phyloP scores from a whole-genome alignment of 2,329 filamentous ascomycete genomes.

The Exophiala spinifera region DNA sequence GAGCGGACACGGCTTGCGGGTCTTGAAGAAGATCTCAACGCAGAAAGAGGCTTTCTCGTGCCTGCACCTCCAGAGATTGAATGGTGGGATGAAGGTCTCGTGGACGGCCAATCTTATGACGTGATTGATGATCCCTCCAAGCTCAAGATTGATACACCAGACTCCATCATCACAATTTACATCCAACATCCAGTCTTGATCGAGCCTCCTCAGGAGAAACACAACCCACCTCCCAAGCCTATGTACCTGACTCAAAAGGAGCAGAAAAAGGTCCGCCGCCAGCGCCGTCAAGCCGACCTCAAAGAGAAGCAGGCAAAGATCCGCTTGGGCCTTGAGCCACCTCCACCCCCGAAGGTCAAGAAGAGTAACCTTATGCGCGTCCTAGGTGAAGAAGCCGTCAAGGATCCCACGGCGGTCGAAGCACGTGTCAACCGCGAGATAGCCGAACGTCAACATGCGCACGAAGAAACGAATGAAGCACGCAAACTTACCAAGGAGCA shows the following conservation, averaged over 20 bases:
- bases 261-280: slow-evolving; percentile 83
- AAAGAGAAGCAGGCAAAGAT: slow-evolving; percentile 98
- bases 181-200: slow-evolving; percentile 90
- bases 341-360: slow-evolving; percentile 92
- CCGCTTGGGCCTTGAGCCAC: slow-evolving; percentile 80
- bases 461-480: slow-evolving; percentile 75
- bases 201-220: slow-evolving; percentile 86
- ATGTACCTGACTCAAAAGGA: slow-evolving; percentile 91
- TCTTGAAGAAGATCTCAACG: slow-evolving; percentile 84
- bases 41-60: slow-evolving; percentile 85
- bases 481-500: slow-evolving; percentile 87
- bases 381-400: slow-evolving; percentile 84
- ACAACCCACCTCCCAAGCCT: slow-evolving; percentile 73
- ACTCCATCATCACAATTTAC: slow-evolving; percentile 84
- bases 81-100: slow-evolving; percentile 94
- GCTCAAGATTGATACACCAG: slow-evolving; percentile 71
- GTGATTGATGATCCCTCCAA: slow-evolving; percentile 62
- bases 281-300: slow-evolving; percentile 84
- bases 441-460: slow-evolving; percentile 74
- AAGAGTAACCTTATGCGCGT: slow-evolving; percentile 98
- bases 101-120: slow-evolving; percentile 72
- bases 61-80: slow-evolving; percentile 83
- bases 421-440: slow-evolving; percentile 91
- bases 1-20: slow-evolving; percentile 84
- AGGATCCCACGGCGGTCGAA: slow-evolving; percentile 96